These are phyloP conservation scores for Rhodocollybia butyracea DNA, from an alignment of 768 basidiomycete genomes.

Conservation along the genomic window DNA sequence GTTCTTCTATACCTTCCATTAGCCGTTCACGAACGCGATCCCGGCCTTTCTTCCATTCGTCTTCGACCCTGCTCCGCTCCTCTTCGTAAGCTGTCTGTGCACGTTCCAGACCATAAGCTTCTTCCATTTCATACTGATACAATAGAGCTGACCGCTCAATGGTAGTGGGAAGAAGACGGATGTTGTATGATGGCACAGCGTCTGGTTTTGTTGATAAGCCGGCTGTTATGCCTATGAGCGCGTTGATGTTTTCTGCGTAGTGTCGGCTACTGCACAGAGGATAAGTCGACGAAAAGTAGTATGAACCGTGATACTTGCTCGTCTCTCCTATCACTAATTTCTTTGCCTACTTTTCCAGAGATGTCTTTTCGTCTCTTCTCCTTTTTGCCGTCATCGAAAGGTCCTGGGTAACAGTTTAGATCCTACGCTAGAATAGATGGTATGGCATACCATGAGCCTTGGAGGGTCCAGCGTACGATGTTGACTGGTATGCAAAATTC, in stretches of 20 bases:
- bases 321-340: constrained; percentile 70
- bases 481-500: too few relatives aligned
- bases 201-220: constrained; percentile 72
- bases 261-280: constrained; percentile 47
- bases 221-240: constrained; percentile 53
- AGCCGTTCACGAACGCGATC: constrained; percentile 75
- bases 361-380: constrained; percentile 70
- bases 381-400: constrained; percentile 44
- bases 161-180: constrained; percentile 70
- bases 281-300: neutral
- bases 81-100: constrained; percentile 73
- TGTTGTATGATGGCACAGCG: constrained; percentile 57
- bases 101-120: constrained; percentile 63
- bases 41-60: constrained; percentile 75
- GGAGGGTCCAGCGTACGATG: too few relatives aligned
- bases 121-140: constrained; percentile 61
- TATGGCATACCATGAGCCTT: too few relatives aligned
- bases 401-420: too few relatives aligned
- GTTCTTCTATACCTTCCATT: constrained; percentile 82
- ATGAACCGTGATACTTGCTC: constrained; percentile 46
- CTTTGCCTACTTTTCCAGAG: constrained; percentile 68
- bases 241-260: constrained; percentile 59
- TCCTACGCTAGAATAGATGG: too few relatives aligned
- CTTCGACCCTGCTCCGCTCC: constrained; percentile 76
- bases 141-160: constrained; percentile 76